Percentiles rank a stretch among this genome's conserved stretches.
These are phyloP conservation scores for Lepidium aucheri DNA, from an alignment of 345 rosid species.

Conservation along the genomic window DNA sequence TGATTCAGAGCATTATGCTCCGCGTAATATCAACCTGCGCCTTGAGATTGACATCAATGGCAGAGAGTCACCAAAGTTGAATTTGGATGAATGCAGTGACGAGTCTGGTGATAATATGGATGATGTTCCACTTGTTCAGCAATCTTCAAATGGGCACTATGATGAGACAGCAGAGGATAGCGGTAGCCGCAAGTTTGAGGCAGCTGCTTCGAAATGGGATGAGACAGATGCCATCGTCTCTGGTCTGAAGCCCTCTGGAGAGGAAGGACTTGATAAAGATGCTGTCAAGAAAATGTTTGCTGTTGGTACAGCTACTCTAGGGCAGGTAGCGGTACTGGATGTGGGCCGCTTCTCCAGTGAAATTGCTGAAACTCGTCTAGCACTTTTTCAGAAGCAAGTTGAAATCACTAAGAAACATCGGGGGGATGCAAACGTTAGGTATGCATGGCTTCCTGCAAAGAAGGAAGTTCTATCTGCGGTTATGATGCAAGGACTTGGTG, in stretches of 20 bases:
- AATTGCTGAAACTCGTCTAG: conserved; percentile 40
- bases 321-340: conserved; percentile 41
- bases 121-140: conserved; percentile 21
- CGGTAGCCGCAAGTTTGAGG: conserved; percentile 25
- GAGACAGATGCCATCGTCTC: conserved; percentile 28
- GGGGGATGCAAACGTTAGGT: conserved; percentile 70
- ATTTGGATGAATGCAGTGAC: conserved; percentile 61
- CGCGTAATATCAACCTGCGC: conserved; percentile 68
- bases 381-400: conserved; percentile 70
- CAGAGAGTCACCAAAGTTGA: conserved; percentile 34
- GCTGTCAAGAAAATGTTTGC: conserved; percentile 45
- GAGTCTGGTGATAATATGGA: conserved; percentile 47
- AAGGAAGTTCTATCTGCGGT: conserved; percentile 38
- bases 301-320: conserved; percentile 36
- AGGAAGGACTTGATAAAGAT: conserved; percentile 35
- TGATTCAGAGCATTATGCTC: conserved; percentile 25
- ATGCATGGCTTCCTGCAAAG: conserved; percentile 87
- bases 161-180: conserved; percentile 38
- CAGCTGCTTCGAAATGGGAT: conserved; percentile 31
- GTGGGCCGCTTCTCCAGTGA: conserved; percentile 38
- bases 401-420: conserved; percentile 57
- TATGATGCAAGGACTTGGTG: conserved; percentile 56
- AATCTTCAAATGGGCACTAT: background rate
- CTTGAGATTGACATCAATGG: conserved; percentile 76
- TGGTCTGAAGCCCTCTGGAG: conserved; percentile 15